Evolutionary conservation across 495 filamentous ascomycete species (phyloP).

Genomic region (Aspergillus coremiiformis): DNA sequence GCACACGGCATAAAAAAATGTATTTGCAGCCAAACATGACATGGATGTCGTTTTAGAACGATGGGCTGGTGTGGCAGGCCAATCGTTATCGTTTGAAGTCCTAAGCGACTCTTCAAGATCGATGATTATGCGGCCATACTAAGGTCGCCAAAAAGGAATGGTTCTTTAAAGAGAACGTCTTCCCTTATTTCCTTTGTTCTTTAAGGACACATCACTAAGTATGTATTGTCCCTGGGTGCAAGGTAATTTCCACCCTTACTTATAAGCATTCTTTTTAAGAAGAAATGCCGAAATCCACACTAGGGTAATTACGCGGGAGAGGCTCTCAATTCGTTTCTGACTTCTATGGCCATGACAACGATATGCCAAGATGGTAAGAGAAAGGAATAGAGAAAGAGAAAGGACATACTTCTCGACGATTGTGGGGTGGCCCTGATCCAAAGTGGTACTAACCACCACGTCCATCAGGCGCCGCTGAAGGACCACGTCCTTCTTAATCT

Average conservation of each 20-base stretch:
- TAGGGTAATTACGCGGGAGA: constrained; percentile 29
- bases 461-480: constrained; percentile 53
- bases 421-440: constrained; percentile 54
- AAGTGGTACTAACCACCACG: constrained; percentile 49
- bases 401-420: constrained; percentile 58
- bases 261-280: constrained; percentile 26
- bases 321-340: constrained; percentile 29
- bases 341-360: constrained; percentile 27
- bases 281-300: constrained; percentile 21
- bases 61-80: not conserved
- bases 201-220: constrained; percentile 19
- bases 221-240: constrained; percentile 8
- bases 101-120: not conserved
- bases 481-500: constrained; percentile 43
- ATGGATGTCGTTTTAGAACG: not conserved
- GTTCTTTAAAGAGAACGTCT: not conserved
- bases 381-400: constrained; percentile 13
- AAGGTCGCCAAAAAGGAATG: not conserved
- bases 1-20: not conserved
- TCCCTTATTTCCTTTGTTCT: constrained; percentile 26
- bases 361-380: constrained; percentile 14
- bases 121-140: not conserved
- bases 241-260: constrained; percentile 18
- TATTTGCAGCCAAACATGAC: not conserved
- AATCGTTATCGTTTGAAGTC: not conserved